Percentiles rank a stretch among this genome's conserved stretches.
Conservation (phyloP, 2,329 filamentous ascomycete genomes). For the Fusarium sp. region DNA sequence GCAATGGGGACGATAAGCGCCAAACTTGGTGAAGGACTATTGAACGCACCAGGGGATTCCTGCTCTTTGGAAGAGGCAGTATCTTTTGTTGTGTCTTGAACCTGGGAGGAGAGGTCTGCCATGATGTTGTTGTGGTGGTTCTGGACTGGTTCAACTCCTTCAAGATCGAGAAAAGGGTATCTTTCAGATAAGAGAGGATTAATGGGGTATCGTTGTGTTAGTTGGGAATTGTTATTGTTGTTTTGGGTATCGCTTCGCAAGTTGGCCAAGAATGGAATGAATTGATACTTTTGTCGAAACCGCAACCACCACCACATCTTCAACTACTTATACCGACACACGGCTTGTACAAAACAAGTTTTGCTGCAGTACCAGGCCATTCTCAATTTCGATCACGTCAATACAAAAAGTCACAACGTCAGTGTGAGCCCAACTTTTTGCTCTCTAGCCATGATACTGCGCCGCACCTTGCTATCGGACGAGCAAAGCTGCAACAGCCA, state of each 20-base stretch:
- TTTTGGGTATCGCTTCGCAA: conserved; percentile 15
- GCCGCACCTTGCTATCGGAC: conserved; percentile 26
- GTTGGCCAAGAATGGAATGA: conserved; percentile 30
- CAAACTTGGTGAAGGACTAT: conserved; percentile 32
- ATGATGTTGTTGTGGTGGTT: conserved; percentile 3
- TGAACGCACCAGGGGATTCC: conserved; percentile 44
- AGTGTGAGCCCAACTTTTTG: conserved; percentile 26
- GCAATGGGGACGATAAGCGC: conserved; percentile 39
- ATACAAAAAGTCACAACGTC: conserved; percentile 32
- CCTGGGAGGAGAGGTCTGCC: conserved; percentile 41
- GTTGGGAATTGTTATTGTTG: conserved; percentile 18
- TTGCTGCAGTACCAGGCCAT: conserved; percentile 18
- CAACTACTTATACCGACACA: conserved; percentile 31
- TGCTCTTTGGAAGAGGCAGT: conserved; percentile 37
- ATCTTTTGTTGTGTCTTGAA: conserved; percentile 44
- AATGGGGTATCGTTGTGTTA: conserved; percentile 28
- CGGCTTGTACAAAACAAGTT: conserved; percentile 38
- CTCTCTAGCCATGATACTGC: conserved; percentile 28
- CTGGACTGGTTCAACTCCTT: conserved; percentile 12
- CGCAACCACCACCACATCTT: conserved; percentile 31
- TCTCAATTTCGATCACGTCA: conserved; percentile 30
- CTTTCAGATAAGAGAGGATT: conserved; percentile 23
- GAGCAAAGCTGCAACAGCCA: conserved; percentile 29
- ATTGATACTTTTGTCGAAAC: conserved; percentile 27
- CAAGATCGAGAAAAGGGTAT: conserved; percentile 23